phyloP scores from a whole-genome alignment of 345 rosid genomes.

The Dipteronia sinensis region DNA sequence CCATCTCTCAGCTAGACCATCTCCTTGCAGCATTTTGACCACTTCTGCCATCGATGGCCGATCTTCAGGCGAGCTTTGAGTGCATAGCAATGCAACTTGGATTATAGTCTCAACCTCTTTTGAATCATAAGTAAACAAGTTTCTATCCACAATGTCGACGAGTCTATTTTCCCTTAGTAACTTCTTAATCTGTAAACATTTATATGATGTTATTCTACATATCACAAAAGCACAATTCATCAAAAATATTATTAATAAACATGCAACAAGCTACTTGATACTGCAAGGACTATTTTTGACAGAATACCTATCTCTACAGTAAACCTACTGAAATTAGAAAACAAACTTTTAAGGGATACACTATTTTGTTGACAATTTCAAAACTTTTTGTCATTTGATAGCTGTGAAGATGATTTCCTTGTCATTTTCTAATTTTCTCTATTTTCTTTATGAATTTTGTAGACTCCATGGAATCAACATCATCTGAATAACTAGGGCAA shows the following conservation, averaged over 20 bases:
- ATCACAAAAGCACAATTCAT: background rate
- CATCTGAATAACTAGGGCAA: too few species aligned
- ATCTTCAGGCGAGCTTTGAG: slow-evolving; percentile 75
- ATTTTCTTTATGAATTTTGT: too few species aligned
- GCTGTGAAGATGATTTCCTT: too few species aligned
- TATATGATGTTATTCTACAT: background rate
- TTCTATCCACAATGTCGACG: slow-evolving; percentile 69
- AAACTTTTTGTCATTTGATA: too few species aligned
- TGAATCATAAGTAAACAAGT: slow-evolving; percentile 48
- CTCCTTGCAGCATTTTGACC: slow-evolving; percentile 77
- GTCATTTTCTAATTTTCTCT: too few species aligned
- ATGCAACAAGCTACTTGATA: background rate
- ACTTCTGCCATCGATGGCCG: slow-evolving; percentile 78
- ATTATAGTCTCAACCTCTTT: slow-evolving; percentile 74
- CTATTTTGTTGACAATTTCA: too few species aligned
- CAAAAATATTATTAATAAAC: background rate
- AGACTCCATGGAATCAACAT: too few species aligned
- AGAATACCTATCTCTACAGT: background rate
- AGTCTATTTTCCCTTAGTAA: slow-evolving; percentile 70
- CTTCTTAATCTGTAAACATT: slow-evolving; percentile 61
- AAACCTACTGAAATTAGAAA: too few species aligned
- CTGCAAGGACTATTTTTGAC: background rate
- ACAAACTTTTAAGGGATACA: too few species aligned
- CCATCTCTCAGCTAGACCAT: slow-evolving; percentile 73
- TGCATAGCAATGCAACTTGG: slow-evolving; percentile 81